Conservation (phyloP, 2,329 filamentous ascomycete species). For the Aspergillus sp. region DNA sequence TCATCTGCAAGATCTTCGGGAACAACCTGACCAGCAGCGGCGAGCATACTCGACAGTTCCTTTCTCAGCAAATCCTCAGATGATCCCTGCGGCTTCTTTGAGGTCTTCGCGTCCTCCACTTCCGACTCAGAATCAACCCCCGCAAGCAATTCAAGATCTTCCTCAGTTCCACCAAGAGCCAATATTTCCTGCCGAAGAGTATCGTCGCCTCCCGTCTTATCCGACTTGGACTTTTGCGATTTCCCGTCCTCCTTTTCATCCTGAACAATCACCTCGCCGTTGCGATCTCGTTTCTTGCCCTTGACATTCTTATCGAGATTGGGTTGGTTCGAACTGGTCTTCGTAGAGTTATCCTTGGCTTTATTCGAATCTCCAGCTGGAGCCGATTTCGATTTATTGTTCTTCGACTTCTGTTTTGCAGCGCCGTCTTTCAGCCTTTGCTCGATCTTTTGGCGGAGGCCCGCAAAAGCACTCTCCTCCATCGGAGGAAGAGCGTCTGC, state of each 20-base stretch:
- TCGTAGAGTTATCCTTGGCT: conserved; percentile 23
- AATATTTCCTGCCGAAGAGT: conserved; percentile 45
- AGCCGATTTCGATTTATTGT: conserved; percentile 25
- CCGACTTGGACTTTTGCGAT: conserved; percentile 19
- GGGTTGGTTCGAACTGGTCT: conserved; percentile 19
- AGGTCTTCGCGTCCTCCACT: conserved; percentile 42
- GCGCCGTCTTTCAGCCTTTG: conserved; percentile 37
- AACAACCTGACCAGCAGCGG: conserved; percentile 37
- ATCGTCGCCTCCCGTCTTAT: conserved; percentile 27
- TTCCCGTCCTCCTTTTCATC: conserved; percentile 27
- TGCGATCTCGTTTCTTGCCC: conserved; percentile 49
- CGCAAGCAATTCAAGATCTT: conserved; percentile 49
- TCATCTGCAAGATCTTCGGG: conserved; percentile 36
- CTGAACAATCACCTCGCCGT: conserved; percentile 44
- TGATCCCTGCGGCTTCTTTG: conserved; percentile 25
- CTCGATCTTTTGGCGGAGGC: conserved; percentile 44
- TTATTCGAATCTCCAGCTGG: conserved; percentile 24
- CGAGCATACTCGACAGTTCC: conserved; percentile 37
- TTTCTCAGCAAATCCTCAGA: conserved; percentile 42
- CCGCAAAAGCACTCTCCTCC: conserved; percentile 41
- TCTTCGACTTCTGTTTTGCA: conserved; percentile 32
- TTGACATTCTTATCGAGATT: conserved; percentile 26
- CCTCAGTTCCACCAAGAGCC: conserved; percentile 50
- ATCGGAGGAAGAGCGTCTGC: conserved; percentile 33
- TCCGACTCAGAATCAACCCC: conserved; percentile 48